Base-by-base conservation (phyloP, 2,329 filamentous ascomycete species). In the Pseudocercospora eumusae region DNA sequence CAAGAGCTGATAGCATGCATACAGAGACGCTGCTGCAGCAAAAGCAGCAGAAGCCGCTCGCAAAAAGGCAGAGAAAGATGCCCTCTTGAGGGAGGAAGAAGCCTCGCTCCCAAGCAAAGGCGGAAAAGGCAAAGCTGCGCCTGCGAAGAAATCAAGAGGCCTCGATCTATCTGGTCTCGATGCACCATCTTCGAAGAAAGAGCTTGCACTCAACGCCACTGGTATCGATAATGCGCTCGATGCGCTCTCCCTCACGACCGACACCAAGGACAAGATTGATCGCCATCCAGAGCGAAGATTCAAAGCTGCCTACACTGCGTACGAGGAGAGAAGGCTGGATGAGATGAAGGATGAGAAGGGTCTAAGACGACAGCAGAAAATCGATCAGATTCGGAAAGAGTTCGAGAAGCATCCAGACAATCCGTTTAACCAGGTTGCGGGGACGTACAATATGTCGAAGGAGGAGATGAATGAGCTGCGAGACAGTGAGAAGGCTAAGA, bases 341-440 rank as follows among this genome's bases (percentile, higher is more conserved):
- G 92, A 98, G 83, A 91, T 97, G 84, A 90, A 93, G 73, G 80
- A 85, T 59, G 92, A 97, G 76, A 90, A 89, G 61, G 92, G 91
- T 0, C 77, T 98, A 74, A 83, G 93, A 61, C 82, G 90, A 69
- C 86, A 96, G 70, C 93, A 97, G 84, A 89, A 90, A 77, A 88
- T 93, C 71, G 90, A 93, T 66, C 83, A 88, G 73, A 90, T 96
- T 68, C 79, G 85, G 65, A 96, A 96, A 82, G 95, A 98, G 80
- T 99, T 98, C 76, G 90, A 96, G 77, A 96, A 92, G 82, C 90
- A 90, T 72, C 88, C 91, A 1, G 93, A 98, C 71, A 99, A 99
- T 76, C 95, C 95, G 13, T 95, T 96, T 80, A 96, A 96, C 79
- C 91, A 96, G 79, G 87, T 88, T 15, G 86, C 81, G 56, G 90